phyloP scores from a whole-genome alignment of 352 stramenopile genomes.

The Phytophthora constricta region DNA sequence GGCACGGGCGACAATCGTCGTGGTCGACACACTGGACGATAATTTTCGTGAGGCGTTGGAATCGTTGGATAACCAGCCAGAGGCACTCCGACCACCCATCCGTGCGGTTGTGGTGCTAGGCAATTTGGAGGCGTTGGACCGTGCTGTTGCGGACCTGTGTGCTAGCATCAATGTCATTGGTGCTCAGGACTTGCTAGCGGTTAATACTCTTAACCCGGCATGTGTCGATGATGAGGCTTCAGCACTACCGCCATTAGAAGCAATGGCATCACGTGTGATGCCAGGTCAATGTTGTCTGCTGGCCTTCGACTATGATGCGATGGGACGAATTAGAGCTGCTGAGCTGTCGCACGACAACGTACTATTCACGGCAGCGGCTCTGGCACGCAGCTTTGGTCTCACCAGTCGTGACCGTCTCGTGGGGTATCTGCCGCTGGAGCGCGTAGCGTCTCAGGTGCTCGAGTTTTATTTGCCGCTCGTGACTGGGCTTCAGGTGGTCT shows the following conservation, averaged over 20 bases:
- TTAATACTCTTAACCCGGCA: conserved; percentile 24
- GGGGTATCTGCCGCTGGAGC: conserved; percentile 73
- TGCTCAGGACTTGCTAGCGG: conserved; percentile 46
- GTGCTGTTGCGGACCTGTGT: conserved; percentile 33
- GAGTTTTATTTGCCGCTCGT: conserved; percentile 80
- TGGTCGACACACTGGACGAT: conserved; percentile 59
- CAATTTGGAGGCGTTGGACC: neutral
- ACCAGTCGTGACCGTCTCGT: conserved; percentile 59
- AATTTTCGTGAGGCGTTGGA: conserved; percentile 53
- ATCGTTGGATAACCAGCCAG: conserved; percentile 21
- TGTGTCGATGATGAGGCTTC: conserved; percentile 14
- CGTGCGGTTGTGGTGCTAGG: conserved; percentile 60
- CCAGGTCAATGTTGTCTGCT: conserved; percentile 61
- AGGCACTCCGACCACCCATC: conserved; percentile 36
- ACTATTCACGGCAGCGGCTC: conserved; percentile 74
- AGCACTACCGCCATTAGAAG: conserved; percentile 37
- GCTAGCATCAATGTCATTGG: conserved; percentile 54
- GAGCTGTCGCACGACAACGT: conserved; percentile 87
- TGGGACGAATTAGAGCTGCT: conserved; percentile 51
- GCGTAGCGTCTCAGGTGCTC: conserved; percentile 72
- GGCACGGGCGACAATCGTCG: conserved; percentile 58
- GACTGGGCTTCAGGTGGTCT: conserved; percentile 66
- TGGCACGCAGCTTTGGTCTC: conserved; percentile 67
- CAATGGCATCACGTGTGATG: conserved; percentile 34
- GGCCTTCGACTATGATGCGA: conserved; percentile 68